Conservation (phyloP, 176 grass and related monocot species). For the Melocanna baccifera region DNA sequence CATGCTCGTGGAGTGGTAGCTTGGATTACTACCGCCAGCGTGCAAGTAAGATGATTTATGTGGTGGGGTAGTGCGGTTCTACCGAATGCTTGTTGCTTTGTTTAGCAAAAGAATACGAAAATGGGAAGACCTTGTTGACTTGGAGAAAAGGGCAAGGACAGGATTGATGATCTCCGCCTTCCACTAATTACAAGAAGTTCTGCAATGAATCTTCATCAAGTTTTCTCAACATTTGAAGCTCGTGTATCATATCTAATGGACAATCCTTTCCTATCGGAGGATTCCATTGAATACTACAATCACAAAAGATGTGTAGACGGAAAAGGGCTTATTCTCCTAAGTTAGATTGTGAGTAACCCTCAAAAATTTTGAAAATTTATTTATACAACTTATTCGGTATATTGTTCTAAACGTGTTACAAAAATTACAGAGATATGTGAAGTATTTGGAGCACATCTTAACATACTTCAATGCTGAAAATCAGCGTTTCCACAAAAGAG, state of each 20-base stretch:
- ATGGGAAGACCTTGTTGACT: no score
- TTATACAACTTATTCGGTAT: not conserved
- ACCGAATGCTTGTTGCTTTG: no score
- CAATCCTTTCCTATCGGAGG: constrained; percentile 98
- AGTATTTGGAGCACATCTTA: no score
- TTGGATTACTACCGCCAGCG: no score
- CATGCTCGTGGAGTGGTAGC: no score
- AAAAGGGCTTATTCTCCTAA: constrained; percentile 97
- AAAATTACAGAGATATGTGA: constrained; percentile 86
- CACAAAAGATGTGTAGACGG: constrained; percentile 99
- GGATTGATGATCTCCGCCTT: constrained; percentile 98
- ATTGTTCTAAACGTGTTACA: constrained; percentile 38
- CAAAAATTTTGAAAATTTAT: not conserved
- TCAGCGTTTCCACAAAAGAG: no score
- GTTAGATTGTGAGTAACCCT: constrained; percentile 97
- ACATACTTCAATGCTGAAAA: no score
- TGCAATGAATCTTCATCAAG: not conserved
- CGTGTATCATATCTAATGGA: constrained; percentile 20
- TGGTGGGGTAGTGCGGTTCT: no score
- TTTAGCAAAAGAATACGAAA: no score
- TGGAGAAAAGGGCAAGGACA: not conserved
- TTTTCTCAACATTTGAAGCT: constrained; percentile 18
- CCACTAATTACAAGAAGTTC: constrained; percentile 21
- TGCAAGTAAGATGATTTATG: no score
- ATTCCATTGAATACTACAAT: constrained; percentile 99